Base-by-base conservation (phyloP, 768 basidiomycete species). In the Kwoniella sp. region DNA sequence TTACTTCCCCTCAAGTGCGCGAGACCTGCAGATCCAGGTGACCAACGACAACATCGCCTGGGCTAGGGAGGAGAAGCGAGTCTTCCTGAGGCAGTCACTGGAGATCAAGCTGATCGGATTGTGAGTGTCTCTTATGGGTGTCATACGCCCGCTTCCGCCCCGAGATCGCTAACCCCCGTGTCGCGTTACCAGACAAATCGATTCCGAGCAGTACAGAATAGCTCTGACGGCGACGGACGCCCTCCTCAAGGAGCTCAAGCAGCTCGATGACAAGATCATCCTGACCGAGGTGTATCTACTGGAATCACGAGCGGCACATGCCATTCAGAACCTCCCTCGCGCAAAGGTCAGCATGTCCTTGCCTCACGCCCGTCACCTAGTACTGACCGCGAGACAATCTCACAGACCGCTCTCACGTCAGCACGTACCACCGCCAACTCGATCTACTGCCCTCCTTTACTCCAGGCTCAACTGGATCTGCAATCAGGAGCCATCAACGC, bases 251-350 rank as follows among this genome's bases (percentile, higher is more conserved):
- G 95, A 98, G 74, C 81, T 99, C 17, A 90, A 88, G 75, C 82
- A 85, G 22, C 78, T 99, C 23, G 93, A 99, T 73, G 95, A 98
- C 77, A 98, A 98, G 79, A 86, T 93, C 82, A 88, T 98, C 56
- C 80, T 99, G 26, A 96, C 92, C 3, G 93, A 98, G 71, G 91
- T 98, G 0, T 91, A 93, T 65, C 80, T 99, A 8, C 81, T 98
- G 32, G 93, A 99, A 76, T 88, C 88, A 51, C 78, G 89, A 37
- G 89, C 92, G 1, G 89, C 92, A 68, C 83, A 90, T 54, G 89
- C 88, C 1, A 82, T 89, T 50, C 85, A 85, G 19, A 98, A 98
- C 75, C 76, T 91, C 43, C 79, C 89, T 5, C 91, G 95, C 71
- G 81, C 92, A 12, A 98, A 96, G 79, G 89, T 86, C 40, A 7